phyloP scores from a whole-genome alignment of 176 grass and related monocot genomes.

The Oryza longistaminata region DNA sequence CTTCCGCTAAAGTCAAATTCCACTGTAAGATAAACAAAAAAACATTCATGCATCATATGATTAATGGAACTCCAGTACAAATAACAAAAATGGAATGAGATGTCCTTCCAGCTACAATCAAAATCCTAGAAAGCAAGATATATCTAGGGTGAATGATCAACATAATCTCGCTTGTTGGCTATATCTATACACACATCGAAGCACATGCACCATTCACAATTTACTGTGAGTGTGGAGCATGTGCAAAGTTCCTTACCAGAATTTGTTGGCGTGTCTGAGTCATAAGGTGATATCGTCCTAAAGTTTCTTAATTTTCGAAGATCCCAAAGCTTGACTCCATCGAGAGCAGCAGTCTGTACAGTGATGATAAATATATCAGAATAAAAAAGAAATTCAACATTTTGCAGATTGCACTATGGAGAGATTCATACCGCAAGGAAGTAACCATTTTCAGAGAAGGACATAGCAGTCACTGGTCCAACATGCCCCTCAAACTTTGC shows the following conservation, averaged over 20 bases:
- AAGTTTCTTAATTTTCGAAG: constrained; percentile 98
- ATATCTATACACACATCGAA: not conserved
- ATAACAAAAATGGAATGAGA: not conserved
- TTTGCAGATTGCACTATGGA: not conserved
- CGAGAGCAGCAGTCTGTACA: constrained; percentile 81
- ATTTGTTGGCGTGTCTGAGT: constrained; percentile 87
- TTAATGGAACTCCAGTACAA: not conserved
- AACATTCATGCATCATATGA: not conserved
- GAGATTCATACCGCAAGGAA: constrained; percentile 86
- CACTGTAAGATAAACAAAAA: constrained; percentile 58
- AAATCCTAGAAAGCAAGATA: not conserved
- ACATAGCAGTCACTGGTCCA: constrained; percentile 90
- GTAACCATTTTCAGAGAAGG: constrained; percentile 99
- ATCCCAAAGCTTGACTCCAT: constrained; percentile 99
- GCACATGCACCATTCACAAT: constrained; percentile 10
- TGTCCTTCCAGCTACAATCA: not conserved
- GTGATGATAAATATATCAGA: constrained; percentile 27
- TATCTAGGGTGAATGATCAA: not conserved
- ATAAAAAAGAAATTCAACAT: constrained; percentile 28
- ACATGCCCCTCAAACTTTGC: constrained; percentile 90
- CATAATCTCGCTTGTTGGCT: not conserved
- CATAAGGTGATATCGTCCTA: constrained; percentile 91
- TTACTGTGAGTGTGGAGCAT: not conserved
- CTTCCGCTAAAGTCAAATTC: constrained; percentile 95
- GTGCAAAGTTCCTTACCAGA: constrained; percentile 51